These are phyloP conservation scores for Coccomyxa subellipsoidea DNA, from an alignment of 163 green algal genomes.

Conservation along the genomic window DNA sequence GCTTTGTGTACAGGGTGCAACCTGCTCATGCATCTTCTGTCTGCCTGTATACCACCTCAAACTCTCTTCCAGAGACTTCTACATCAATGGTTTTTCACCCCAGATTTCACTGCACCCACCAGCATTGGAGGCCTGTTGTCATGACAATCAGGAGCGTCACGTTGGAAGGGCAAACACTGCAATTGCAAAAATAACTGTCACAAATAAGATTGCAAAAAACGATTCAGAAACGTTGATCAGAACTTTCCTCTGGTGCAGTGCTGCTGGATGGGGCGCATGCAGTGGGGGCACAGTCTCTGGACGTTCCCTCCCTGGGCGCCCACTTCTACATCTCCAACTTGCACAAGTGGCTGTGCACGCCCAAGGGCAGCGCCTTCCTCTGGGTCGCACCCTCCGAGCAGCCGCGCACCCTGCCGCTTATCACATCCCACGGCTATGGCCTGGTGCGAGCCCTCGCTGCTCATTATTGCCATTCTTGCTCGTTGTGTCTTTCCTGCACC, in stretches of 20 bases:
- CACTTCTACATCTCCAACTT: slow-evolving; percentile 63
- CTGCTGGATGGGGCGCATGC: slow-evolving; percentile 69
- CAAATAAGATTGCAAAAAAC: no score
- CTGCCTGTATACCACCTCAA: no score
- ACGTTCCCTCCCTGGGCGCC: slow-evolving; percentile 40
- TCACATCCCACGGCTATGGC: slow-evolving; percentile 52
- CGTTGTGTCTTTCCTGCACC: neutral
- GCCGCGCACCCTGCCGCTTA: slow-evolving; percentile 31
- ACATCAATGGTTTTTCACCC: no score
- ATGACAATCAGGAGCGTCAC: no score
- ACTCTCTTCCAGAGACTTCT: no score
- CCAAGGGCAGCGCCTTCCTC: slow-evolving; percentile 58
- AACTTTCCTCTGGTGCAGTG: slow-evolving; percentile 28
- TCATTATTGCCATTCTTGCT: neutral
- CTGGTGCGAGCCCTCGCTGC: slow-evolving; percentile 35
- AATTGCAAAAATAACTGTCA: no score
- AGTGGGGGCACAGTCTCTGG: slow-evolving; percentile 43
- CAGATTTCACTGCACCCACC: no score
- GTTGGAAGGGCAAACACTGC: no score
- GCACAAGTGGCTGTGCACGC: slow-evolving; percentile 63
- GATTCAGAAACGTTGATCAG: no score
- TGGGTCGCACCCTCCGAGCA: slow-evolving; percentile 46
- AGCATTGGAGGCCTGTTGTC: no score
- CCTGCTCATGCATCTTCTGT: no score
- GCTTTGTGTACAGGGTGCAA: no score